Conservation (phyloP, 2,329 filamentous ascomycete genomes). For the Colletotrichum paranaense region DNA sequence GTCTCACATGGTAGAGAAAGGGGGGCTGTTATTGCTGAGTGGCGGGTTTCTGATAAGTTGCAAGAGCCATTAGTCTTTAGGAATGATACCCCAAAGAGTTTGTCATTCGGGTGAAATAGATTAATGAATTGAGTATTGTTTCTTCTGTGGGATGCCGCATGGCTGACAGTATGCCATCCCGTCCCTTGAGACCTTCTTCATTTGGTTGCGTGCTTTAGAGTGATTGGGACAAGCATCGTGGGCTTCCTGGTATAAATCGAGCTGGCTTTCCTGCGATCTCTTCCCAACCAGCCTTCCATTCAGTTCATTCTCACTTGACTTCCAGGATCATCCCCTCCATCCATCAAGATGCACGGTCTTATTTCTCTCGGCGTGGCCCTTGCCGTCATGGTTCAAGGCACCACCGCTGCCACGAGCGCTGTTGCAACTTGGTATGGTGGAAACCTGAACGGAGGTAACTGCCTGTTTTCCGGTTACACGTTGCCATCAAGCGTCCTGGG, state of each 20-base stretch:
- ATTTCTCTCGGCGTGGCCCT: background rate
- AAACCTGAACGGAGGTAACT: constrained; percentile 26
- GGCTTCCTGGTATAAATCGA: background rate
- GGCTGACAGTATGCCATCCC: background rate
- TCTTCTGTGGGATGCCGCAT: background rate
- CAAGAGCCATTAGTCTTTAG: background rate
- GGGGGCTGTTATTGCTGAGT: background rate
- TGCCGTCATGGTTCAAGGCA: constrained; percentile 19
- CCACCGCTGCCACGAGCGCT: constrained; percentile 22
- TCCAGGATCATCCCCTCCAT: background rate
- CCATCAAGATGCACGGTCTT: constrained; percentile 11
- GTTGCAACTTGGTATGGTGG: constrained; percentile 24
- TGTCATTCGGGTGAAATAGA: constrained; percentile 1
- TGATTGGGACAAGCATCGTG: too few relatives aligned
- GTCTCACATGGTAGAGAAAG: background rate
- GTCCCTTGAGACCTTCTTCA: background rate
- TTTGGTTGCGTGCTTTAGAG: background rate
- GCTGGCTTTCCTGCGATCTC: background rate
- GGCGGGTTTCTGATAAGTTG: constrained; percentile 30
- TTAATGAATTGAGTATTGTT: background rate
- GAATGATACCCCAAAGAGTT: background rate
- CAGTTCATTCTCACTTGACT: background rate
- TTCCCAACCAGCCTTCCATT: background rate
- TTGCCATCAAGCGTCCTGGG: constrained; percentile 18
- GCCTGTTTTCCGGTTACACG: constrained; percentile 22